Evolutionary conservation across 2,329 filamentous ascomycete genomes (phyloP).

Genomic region (Alternaria brassicicola): DNA sequence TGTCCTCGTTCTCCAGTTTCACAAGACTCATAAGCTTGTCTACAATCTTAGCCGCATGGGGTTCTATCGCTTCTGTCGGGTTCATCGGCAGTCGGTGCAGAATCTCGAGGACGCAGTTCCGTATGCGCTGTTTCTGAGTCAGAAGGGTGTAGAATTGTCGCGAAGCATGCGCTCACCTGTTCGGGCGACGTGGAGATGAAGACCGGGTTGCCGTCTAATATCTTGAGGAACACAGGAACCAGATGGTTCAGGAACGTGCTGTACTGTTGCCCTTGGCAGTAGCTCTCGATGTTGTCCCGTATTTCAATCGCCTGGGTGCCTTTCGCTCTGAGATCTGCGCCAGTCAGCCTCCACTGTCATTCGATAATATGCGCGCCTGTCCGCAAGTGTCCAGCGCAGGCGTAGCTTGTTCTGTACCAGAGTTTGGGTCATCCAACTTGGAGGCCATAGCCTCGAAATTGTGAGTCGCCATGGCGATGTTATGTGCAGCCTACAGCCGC

Average conservation of each 20-base stretch:
- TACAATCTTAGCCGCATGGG: slow-evolving; percentile 85
- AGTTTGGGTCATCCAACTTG: slow-evolving; percentile 54
- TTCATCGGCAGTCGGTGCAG: slow-evolving; percentile 82
- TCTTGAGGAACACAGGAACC: slow-evolving; percentile 86
- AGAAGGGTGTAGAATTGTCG: slow-evolving; percentile 12
- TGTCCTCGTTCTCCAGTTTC: slow-evolving; percentile 94
- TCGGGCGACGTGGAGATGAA: slow-evolving; percentile 91
- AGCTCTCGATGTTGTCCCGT: slow-evolving; percentile 90
- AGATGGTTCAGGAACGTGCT: slow-evolving; percentile 81
- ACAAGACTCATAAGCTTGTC: slow-evolving; percentile 90
- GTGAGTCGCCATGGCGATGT: slow-evolving; percentile 46
- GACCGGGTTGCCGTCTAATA: slow-evolving; percentile 83
- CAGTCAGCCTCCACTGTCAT: slow-evolving; percentile 24
- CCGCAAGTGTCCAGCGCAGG: background rate
- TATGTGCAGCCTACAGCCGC: slow-evolving; percentile 35
- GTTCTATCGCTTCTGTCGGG: slow-evolving; percentile 81
- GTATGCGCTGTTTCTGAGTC: slow-evolving; percentile 69
- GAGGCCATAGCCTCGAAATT: slow-evolving; percentile 55
- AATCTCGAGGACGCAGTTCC: slow-evolving; percentile 92
- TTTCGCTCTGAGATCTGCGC: slow-evolving; percentile 77
- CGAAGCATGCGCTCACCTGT: slow-evolving; percentile 66
- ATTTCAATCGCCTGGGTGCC: slow-evolving; percentile 82
- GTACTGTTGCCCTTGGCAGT: slow-evolving; percentile 79
- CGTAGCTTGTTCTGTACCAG: slow-evolving; percentile 33
- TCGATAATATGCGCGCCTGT: slow-evolving; percentile 3